Conservation (phyloP, 1,284 basidiomycete species). For the Grifola frondosa region DNA sequence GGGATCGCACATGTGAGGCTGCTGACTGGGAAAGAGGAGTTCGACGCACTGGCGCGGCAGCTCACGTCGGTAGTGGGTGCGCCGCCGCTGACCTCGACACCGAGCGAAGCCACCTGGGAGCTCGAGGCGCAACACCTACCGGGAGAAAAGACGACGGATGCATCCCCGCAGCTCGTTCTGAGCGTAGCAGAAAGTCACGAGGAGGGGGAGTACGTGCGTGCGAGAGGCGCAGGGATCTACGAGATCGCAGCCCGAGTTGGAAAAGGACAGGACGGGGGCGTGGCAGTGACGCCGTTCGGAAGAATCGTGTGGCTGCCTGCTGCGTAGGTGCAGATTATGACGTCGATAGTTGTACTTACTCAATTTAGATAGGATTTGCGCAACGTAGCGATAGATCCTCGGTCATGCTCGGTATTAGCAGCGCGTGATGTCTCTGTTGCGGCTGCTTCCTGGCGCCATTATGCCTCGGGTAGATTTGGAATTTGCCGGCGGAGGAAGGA, state of each 20-base stretch:
- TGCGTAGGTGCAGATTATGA: too few species aligned
- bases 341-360: too few species aligned
- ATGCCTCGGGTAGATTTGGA: too few species aligned
- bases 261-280: conserved; percentile 26
- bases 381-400: too few species aligned
- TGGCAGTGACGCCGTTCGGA: conserved; percentile 43
- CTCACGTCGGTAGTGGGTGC: conserved; percentile 49
- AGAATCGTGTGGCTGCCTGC: conserved; percentile 48
- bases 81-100: conserved; percentile 28
- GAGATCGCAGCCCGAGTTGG: conserved; percentile 50
- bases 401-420: too few species aligned
- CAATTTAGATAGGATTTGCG: too few species aligned
- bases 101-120: conserved; percentile 25
- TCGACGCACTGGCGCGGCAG: conserved; percentile 34
- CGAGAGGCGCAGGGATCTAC: conserved; percentile 41
- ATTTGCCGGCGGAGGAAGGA: too few species aligned
- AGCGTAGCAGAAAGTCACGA: conserved; percentile 33
- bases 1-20: conserved; percentile 50
- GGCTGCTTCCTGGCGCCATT: too few species aligned
- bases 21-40: conserved; percentile 29
- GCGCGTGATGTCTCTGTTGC: too few species aligned
- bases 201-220: conserved; percentile 36
- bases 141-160: too few species aligned
- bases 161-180: conserved; percentile 38
- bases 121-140: conserved; percentile 20